Base-by-base conservation (phyloP, 441 rosid species). In the Adansonia gregorii region DNA sequence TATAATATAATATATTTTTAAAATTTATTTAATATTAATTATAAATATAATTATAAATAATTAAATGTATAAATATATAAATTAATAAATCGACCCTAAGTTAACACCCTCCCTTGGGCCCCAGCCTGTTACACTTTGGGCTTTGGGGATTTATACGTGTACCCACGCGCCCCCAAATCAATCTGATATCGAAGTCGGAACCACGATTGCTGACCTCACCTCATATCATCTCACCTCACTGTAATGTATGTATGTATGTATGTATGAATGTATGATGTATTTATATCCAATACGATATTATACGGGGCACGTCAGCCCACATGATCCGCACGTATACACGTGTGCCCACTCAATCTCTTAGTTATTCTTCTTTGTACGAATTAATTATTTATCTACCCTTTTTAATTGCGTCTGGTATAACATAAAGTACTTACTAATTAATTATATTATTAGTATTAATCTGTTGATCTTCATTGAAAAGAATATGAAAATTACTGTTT, bases 241-340 rank as follows among this genome's bases (percentile, higher is more conserved):
- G 35, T 27, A 27, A 27, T 35, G 5, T 35, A 2, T 3, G 41
- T 35, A 35, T 35, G 41, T 35, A 35, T 35, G 41, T 35, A 35
- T 35, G 31, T 27, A 27, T 39, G 6, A 3, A 4, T 39, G n/a
- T 11, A 11, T 10, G 11, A 51, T 51, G 55, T 51, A 52, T 14
- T 52, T 52, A 52, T 4, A 15, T 51, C 14, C 14, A 52, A 14
- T 52, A 1, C 46, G 39, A 41, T 66, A 66, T 51, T n/a, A 66
- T 66, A 66, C 27, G 70, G 5, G 3, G 70, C 15, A 41, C 70
- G 70, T 41, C 43, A 17, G 8, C 70, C 51, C 41, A 66, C 70
- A 7, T 39, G 22, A 64, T 39, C 22, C 10, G 11, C 39, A 35
- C 22, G 0, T 8, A 17, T 41, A 41, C 51, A 66, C 15, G 51